A percentile compares a stretch with the other conserved stretches of the same genome.
Evolutionary conservation across 495 filamentous ascomycete genomes (phyloP).

Genomic region (Poronia punctata): DNA sequence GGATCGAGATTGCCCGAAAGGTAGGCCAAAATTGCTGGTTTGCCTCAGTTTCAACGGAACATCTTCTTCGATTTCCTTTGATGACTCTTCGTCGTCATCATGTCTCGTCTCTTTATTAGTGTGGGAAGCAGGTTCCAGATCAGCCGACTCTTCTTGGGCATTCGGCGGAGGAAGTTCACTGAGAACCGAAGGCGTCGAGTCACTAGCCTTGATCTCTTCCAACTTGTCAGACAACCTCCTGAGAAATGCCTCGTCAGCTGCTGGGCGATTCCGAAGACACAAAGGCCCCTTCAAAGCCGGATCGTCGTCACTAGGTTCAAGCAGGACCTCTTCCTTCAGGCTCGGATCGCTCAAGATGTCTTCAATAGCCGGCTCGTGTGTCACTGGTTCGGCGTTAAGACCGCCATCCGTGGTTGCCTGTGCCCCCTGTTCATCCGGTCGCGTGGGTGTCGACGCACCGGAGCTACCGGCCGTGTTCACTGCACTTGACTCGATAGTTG

Average conservation of each 20-base stretch:
- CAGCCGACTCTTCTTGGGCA: background rate
- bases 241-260: slow-evolving; percentile 42
- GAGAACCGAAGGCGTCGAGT: slow-evolving; percentile 33
- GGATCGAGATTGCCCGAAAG: slow-evolving; percentile 18
- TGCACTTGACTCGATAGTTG: slow-evolving; percentile 29
- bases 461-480: slow-evolving; percentile 30
- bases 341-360: background rate
- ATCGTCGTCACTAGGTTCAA: slow-evolving; percentile 26
- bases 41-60: slow-evolving; percentile 52
- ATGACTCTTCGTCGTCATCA: slow-evolving; percentile 10
- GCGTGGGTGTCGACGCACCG: slow-evolving; percentile 31
- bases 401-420: too few species aligned
- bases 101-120: slow-evolving; percentile 11
- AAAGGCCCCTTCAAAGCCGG: slow-evolving; percentile 35
- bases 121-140: background rate
- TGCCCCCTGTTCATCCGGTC: slow-evolving; percentile 1
- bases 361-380: too few species aligned
- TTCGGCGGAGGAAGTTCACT: slow-evolving; percentile 10
- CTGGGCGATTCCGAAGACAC: slow-evolving; percentile 39
- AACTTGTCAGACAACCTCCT: slow-evolving; percentile 35
- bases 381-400: too few species aligned
- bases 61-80: slow-evolving; percentile 39
- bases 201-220: slow-evolving; percentile 29
- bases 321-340: background rate
- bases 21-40: slow-evolving; percentile 54